Conservation (phyloP, 257 asterid genomes). For the Rauvolfia tetraphylla region DNA sequence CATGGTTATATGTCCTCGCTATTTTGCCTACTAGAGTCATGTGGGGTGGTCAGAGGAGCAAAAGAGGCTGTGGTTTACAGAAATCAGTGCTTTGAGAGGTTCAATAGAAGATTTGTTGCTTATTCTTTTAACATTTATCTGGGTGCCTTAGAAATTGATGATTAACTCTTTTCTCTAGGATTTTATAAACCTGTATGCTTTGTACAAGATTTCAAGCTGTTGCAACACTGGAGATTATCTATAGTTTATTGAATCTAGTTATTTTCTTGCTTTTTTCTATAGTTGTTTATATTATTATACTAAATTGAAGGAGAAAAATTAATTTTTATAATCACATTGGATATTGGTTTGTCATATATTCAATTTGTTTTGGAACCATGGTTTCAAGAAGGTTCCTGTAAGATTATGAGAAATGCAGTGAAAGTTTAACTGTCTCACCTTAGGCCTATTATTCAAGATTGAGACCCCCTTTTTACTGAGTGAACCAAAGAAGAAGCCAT, state of each 20-base stretch:
- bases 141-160: neutral
- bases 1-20: neutral
- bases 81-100: neutral
- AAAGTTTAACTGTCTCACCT: neutral
- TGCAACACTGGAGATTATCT: neutral
- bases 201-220: neutral
- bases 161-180: neutral
- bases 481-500: neutral
- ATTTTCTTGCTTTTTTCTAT: neutral
- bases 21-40: constrained; percentile 1
- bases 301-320: neutral
- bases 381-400: too few relatives aligned
- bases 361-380: neutral
- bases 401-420: neutral
- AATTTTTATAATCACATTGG: neutral
- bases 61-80: neutral
- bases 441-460: neutral
- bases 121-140: neutral
- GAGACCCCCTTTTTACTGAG: neutral
- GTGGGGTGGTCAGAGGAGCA: neutral
- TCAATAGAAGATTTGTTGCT: neutral
- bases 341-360: neutral
- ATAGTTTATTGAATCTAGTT: neutral
- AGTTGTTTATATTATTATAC: neutral
- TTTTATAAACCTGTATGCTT: neutral